Evolutionary conservation across 768 basidiomycete species (phyloP).

Genomic region (Podaxis sp.): DNA sequence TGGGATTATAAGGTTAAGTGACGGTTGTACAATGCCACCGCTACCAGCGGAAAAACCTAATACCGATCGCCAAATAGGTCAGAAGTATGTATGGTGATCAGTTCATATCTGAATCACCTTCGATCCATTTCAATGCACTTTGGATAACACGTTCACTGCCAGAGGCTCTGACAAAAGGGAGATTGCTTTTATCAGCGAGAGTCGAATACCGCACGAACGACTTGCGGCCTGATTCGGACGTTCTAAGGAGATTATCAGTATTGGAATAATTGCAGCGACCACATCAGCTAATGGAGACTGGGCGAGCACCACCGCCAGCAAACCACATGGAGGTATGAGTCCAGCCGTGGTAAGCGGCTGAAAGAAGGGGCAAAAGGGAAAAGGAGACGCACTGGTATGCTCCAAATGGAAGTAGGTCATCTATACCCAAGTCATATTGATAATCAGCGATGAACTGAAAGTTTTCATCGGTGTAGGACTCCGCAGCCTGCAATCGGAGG

Average conservation of each 20-base stretch:
- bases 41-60: slow-evolving; percentile 64
- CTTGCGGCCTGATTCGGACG: slow-evolving; percentile 45
- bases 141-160: slow-evolving; percentile 57
- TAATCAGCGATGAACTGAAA: slow-evolving; percentile 61
- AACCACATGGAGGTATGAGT: neutral
- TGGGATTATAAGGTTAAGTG: slow-evolving; percentile 53
- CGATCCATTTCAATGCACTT: slow-evolving; percentile 70
- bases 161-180: slow-evolving; percentile 51
- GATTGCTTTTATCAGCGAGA: slow-evolving; percentile 38
- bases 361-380: neutral
- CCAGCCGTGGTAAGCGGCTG: neutral
- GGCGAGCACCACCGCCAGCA: no score
- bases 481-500: slow-evolving; percentile 49
- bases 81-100: neutral
- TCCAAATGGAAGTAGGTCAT: slow-evolving; percentile 67
- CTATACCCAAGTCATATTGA: slow-evolving; percentile 53
- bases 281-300: no score
- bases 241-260: slow-evolving; percentile 21
- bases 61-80: neutral
- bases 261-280: neutral
- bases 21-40: slow-evolving; percentile 39
- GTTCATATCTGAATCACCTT: slow-evolving; percentile 36
- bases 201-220: slow-evolving; percentile 53
- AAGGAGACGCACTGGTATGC: slow-evolving; percentile 52
- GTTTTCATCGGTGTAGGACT: slow-evolving; percentile 38